phyloP scores from a whole-genome alignment of 768 basidiomycete species.

The Chiua virens region DNA sequence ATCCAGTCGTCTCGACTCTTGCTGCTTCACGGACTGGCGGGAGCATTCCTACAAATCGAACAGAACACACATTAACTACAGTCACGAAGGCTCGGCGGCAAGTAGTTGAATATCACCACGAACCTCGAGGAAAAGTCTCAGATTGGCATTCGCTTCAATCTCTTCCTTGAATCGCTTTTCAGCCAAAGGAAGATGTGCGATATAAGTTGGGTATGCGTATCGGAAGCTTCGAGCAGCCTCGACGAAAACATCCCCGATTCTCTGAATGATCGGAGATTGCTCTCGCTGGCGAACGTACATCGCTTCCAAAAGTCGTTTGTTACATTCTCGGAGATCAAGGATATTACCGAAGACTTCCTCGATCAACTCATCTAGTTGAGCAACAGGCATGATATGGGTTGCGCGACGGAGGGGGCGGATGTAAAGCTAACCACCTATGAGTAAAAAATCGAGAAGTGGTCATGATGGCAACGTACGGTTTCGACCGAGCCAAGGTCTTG shows the following conservation, averaged over 20 bases:
- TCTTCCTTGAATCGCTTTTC: slow-evolving; percentile 89
- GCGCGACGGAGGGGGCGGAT: slow-evolving; percentile 53
- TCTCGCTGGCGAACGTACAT: slow-evolving; percentile 84
- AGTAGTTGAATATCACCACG: slow-evolving; percentile 6
- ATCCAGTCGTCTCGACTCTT: slow-evolving; percentile 58
- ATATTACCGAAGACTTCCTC: slow-evolving; percentile 91
- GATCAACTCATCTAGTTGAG: slow-evolving; percentile 77
- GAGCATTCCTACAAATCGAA: slow-evolving; percentile 21
- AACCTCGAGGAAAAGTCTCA: slow-evolving; percentile 86
- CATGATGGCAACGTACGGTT: slow-evolving; percentile 40
- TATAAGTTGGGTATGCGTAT: slow-evolving; percentile 80
- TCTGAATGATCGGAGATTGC: slow-evolving; percentile 76
- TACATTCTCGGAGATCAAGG: slow-evolving; percentile 81
- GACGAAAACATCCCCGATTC: slow-evolving; percentile 88
- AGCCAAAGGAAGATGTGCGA: slow-evolving; percentile 80
- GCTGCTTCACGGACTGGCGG: slow-evolving; percentile 50
- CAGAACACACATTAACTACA: background rate
- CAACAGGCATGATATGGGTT: slow-evolving; percentile 55
- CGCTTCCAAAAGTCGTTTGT: slow-evolving; percentile 77
- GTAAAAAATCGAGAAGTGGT: slow-evolving; percentile 35
- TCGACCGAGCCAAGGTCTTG: slow-evolving; percentile 86
- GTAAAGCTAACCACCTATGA: slow-evolving; percentile 43
- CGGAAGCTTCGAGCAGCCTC: slow-evolving; percentile 87
- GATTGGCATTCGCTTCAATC: slow-evolving; percentile 74
- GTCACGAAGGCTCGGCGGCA: background rate